phyloP scores from a whole-genome alignment of 1,284 basidiomycete species.

The Ganoderma sinense region DNA sequence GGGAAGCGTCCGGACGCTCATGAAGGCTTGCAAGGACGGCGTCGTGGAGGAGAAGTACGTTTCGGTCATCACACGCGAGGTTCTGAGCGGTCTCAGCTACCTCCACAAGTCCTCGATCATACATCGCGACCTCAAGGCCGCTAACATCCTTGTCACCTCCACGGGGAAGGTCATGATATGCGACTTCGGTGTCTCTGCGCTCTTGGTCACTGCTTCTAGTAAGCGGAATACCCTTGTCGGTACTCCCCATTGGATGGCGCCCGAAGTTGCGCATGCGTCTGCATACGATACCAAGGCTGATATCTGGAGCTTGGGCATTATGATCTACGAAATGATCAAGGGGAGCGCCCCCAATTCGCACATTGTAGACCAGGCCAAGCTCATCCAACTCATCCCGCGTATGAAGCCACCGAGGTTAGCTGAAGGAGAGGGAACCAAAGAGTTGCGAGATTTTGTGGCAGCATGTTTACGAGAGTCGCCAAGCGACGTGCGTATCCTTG shows the following conservation, averaged over 20 bases:
- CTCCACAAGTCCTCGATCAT: constrained; percentile 96
- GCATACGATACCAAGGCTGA: constrained; percentile 96
- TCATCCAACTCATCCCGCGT: constrained; percentile 91
- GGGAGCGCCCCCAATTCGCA: constrained; percentile 93
- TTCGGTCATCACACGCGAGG: constrained; percentile 89
- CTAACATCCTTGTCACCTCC: constrained; percentile 91
- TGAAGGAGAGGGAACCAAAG: constrained; percentile 83
- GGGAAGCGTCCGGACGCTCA: constrained; percentile 92
- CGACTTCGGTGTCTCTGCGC: constrained; percentile 97
- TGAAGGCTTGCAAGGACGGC: constrained; percentile 84
- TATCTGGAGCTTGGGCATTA: constrained; percentile 96
- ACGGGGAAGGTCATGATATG: constrained; percentile 92
- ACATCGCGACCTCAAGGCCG: constrained; percentile 96
- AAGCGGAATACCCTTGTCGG: constrained; percentile 96
- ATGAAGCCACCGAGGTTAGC: constrained; percentile 84
- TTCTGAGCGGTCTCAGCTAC: constrained; percentile 85
- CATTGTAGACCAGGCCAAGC: constrained; percentile 83
- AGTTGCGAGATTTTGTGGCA: constrained; percentile 91
- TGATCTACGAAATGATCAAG: constrained; percentile 94
- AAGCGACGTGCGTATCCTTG: constrained; percentile 62
- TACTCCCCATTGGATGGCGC: constrained; percentile 99
- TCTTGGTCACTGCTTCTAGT: constrained; percentile 85
- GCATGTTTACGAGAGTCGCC: constrained; percentile 89
- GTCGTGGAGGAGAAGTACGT: constrained; percentile 92
- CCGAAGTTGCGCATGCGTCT: constrained; percentile 91